phyloP scores from a whole-genome alignment of 257 asterid genomes.

The Gynochthodes officinalis region DNA sequence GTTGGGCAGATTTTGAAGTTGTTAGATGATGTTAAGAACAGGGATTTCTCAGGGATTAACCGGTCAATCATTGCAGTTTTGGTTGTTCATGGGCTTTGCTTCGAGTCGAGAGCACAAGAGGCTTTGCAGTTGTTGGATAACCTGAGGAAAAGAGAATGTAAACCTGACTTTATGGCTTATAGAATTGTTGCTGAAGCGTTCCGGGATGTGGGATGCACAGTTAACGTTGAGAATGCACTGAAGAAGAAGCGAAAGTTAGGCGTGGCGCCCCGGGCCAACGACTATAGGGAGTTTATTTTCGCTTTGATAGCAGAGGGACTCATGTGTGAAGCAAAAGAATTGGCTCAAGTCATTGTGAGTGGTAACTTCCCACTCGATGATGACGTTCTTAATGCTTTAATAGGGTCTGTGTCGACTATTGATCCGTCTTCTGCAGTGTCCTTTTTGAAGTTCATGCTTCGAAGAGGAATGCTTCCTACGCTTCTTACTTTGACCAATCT shows the following conservation, averaged over 20 bases:
- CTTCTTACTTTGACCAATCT: constrained; percentile 53
- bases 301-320: constrained; percentile 60
- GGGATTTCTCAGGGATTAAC: constrained; percentile 42
- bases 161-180: constrained; percentile 89
- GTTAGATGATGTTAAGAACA: constrained; percentile 51
- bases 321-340: constrained; percentile 57
- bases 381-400: constrained; percentile 62
- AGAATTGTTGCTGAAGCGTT: constrained; percentile 74
- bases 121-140: constrained; percentile 57
- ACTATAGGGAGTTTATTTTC: constrained; percentile 54
- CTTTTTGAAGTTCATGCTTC: constrained; percentile 70
- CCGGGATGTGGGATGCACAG: constrained; percentile 47
- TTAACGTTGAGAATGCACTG: constrained; percentile 51
- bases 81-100: constrained; percentile 68
- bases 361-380: constrained; percentile 83
- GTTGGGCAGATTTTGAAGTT: constrained; percentile 39
- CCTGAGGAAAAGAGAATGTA: constrained; percentile 66
- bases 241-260: constrained; percentile 91
- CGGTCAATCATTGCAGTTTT: constrained; percentile 66
- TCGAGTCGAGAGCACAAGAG: constrained; percentile 35
- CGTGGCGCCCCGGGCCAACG: constrained; percentile 71
- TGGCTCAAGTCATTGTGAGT: constrained; percentile 66
- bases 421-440: constrained; percentile 56
- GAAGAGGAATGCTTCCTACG: constrained; percentile 50
- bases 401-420: constrained; percentile 62